Evolutionary conservation across 2,329 filamentous ascomycete species (phyloP).

Genomic region (Penicillium griseofulvum): DNA sequence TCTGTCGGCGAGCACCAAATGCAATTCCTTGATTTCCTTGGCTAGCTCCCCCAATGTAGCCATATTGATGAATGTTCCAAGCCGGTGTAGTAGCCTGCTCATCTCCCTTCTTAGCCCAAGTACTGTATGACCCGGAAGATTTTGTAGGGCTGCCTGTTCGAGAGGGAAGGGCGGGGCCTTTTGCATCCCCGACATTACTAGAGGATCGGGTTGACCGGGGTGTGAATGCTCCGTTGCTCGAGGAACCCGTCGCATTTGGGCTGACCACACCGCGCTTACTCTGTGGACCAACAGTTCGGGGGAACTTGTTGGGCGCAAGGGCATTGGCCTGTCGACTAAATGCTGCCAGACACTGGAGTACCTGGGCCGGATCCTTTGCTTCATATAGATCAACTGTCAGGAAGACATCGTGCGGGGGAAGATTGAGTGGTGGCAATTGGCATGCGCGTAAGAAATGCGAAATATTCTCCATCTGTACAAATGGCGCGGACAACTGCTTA

Average conservation of each 20-base stretch:
- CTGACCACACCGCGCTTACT: slow-evolving; percentile 59
- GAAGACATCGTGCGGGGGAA: slow-evolving; percentile 93
- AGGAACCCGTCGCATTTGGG: slow-evolving; percentile 64
- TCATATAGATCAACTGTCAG: slow-evolving; percentile 96
- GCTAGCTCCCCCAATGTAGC: slow-evolving; percentile 95
- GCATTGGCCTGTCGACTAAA: slow-evolving; percentile 84
- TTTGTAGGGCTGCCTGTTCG: slow-evolving; percentile 61
- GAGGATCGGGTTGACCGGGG: slow-evolving; percentile 41
- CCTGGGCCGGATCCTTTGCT: slow-evolving; percentile 91
- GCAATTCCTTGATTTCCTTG: slow-evolving; percentile 92
- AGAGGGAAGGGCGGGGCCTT: slow-evolving; percentile 39
- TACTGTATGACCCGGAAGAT: slow-evolving; percentile 64
- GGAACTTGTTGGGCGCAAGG: slow-evolving; percentile 71
- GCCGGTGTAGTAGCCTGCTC: slow-evolving; percentile 79
- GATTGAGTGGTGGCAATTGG: slow-evolving; percentile 76
- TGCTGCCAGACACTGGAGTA: slow-evolving; percentile 84
- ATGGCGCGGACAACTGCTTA: slow-evolving; percentile 92
- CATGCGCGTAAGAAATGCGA: slow-evolving; percentile 90
- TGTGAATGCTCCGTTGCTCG: slow-evolving; percentile 45
- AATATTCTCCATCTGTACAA: slow-evolving; percentile 99
- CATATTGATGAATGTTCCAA: slow-evolving; percentile 98
- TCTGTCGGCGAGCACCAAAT: slow-evolving; percentile 88
- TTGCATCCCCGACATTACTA: slow-evolving; percentile 55
- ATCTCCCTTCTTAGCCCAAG: slow-evolving; percentile 84
- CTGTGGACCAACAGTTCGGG: slow-evolving; percentile 72